These are phyloP conservation scores for Fraxinus sp. DNA, from an alignment of 305 asterid species.

Conservation along the genomic window DNA sequence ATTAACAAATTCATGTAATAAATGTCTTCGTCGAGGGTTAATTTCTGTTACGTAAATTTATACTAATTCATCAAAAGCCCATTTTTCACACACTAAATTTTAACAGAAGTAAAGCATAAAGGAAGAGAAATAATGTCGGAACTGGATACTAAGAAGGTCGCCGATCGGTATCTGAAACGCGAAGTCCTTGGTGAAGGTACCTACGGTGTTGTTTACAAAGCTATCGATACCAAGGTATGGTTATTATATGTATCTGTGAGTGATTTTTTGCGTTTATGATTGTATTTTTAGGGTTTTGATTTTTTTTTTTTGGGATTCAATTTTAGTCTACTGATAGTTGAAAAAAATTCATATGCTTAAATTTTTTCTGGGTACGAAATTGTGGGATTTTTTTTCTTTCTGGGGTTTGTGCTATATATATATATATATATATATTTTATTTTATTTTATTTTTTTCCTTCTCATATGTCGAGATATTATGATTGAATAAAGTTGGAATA, in stretches of 20 bases:
- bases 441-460: background rate
- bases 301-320: background rate
- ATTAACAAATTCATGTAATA: background rate
- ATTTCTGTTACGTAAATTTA: background rate
- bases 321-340: background rate
- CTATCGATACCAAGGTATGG: slow-evolving; percentile 76
- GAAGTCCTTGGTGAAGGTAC: slow-evolving; percentile 90
- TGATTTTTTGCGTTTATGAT: slow-evolving; percentile 1
- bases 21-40: background rate
- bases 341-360: background rate
- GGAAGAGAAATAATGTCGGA: slow-evolving; percentile 39
- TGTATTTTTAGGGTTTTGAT: slow-evolving; percentile 2
- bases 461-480: background rate
- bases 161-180: slow-evolving; percentile 81
- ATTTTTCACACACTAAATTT: background rate
- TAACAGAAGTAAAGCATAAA: background rate
- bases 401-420: background rate
- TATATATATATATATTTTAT: too few relatives aligned
- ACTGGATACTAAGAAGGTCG: slow-evolving; percentile 63
- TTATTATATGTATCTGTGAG: background rate
- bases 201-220: slow-evolving; percentile 82
- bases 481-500: background rate
- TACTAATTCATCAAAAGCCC: background rate
- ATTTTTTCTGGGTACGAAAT: background rate
- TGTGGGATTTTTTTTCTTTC: background rate